These are phyloP conservation scores for Cicer judaicum DNA, from an alignment of 306 rosid species.

Conservation along the genomic window DNA sequence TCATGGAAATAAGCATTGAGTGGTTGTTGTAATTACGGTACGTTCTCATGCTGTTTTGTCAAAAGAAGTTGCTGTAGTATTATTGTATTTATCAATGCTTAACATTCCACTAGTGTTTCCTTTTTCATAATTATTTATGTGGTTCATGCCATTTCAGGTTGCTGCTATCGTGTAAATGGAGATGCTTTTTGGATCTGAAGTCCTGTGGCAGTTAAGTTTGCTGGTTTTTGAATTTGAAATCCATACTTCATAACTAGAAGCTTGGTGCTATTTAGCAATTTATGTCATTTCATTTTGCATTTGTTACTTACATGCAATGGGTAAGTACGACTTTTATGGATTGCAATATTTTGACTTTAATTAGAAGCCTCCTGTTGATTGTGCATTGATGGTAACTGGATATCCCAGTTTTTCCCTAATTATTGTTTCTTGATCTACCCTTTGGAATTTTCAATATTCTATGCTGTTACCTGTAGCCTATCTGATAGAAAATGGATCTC, in stretches of 20 bases:
- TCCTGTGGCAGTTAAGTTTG: slow-evolving; percentile 98
- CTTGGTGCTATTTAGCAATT: slow-evolving; percentile 50
- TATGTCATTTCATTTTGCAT: slow-evolving; percentile 52
- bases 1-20: slow-evolving; percentile 67
- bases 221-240: slow-evolving; percentile 69
- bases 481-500: slow-evolving; percentile 29
- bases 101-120: slow-evolving; percentile 51
- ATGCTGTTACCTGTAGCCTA: slow-evolving; percentile 35
- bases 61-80: slow-evolving; percentile 60
- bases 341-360: slow-evolving; percentile 44
- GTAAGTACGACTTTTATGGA: slow-evolving; percentile 46
- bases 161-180: slow-evolving; percentile 76
- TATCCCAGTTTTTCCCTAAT: slow-evolving; percentile 14
- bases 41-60: slow-evolving; percentile 46
- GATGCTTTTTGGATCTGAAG: slow-evolving; percentile 74
- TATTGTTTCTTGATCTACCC: slow-evolving; percentile 26
- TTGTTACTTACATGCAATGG: slow-evolving; percentile 48
- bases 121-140: slow-evolving; percentile 56
- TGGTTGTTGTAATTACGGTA: slow-evolving; percentile 42
- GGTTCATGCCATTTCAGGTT: slow-evolving; percentile 78
- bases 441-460: slow-evolving; percentile 26
- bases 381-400: slow-evolving; percentile 35
- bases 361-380: slow-evolving; percentile 30
- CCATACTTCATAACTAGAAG: slow-evolving; percentile 52
- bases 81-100: slow-evolving; percentile 57